A percentile compares a stretch with the other conserved stretches of the same genome.
Conservation (phyloP, 345 rosid genomes). For the Hevea brasiliensis region DNA sequence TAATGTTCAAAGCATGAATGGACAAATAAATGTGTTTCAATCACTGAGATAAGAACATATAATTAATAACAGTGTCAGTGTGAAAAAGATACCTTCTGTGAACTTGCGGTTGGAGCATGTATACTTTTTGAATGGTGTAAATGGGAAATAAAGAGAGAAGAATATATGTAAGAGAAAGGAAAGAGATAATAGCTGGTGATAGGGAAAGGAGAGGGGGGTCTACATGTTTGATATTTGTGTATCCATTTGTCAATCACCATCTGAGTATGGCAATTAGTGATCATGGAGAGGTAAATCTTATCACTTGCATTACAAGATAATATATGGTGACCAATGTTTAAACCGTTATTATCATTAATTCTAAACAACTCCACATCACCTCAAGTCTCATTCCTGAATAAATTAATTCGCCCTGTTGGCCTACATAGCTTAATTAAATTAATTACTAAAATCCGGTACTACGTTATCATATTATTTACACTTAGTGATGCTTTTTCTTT, state of each 20-base stretch:
- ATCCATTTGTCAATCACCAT: conserved; percentile 37
- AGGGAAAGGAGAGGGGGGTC: conserved; percentile 30
- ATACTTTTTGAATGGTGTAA: conserved; percentile 10
- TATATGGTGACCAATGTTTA: background rate
- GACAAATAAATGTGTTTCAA: background rate
- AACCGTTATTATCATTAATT: no score
- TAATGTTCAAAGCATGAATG: conserved; percentile 6
- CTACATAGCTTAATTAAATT: background rate
- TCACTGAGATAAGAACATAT: background rate
- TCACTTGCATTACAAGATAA: conserved; percentile 35
- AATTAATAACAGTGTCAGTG: background rate
- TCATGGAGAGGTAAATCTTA: conserved; percentile 22
- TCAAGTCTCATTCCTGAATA: conserved; percentile 12
- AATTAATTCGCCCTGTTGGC: conserved; percentile 6
- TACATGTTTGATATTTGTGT: conserved; percentile 33
- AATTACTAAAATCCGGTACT: conserved; percentile 2
- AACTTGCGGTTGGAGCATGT: background rate
- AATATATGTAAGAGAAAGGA: background rate
- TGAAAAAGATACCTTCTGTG: conserved; percentile 2
- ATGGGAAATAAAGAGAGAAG: conserved; percentile 3
- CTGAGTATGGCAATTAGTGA: conserved; percentile 11
- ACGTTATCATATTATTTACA: background rate
- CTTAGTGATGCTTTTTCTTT: no score
- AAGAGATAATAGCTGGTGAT: conserved; percentile 4
- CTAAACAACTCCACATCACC: background rate